Evolutionary conservation across 1,139 yeast genomes (phyloP), one percentile per base, ranked within the genome.

Genomic region (Casaregolazyma suthepensis): DNA sequence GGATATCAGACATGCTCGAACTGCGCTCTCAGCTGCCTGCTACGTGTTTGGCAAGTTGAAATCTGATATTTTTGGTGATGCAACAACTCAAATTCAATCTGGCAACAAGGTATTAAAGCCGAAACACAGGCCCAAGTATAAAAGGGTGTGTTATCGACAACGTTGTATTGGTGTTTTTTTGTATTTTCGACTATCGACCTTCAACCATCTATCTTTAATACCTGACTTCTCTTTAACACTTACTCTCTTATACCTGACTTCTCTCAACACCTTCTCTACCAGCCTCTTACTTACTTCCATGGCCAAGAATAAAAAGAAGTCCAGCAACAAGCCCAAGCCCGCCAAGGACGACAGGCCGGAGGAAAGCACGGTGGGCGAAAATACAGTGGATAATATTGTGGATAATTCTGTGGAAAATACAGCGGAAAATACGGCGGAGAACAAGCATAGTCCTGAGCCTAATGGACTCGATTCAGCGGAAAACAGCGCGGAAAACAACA

Each of bases 381-480:
- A n/a, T n/a, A 6, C 22, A 7, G 17, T 43, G 22, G 29, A 15
- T n/a, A 43, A 18, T 26, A 7, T 13, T 3, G 26, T 10, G 2
- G 26, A 43, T 9, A 22, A 22, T 15, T 15, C 5, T 18, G 15
- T 5, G 22, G 2, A 29, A 43, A 20, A 43, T 15, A 26, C 48
- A 10, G 43, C 57, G 19, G 46, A 44, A 18, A 55, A 52, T 10
- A 51, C 59, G n/a, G 42, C 55, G 5, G 58, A 55, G 40, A 53
- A 17, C 22, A 6, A 29, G 46, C 31, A 43, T 15, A 26, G 46
- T 18, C 37, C 35, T 38, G 29, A 19, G 3, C 17, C 17, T 12
- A 19, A 26, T 38, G 54, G 52, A 38, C 42, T 48, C 42, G 48
- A 50, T 17, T 19, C 48, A 10, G 43, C 57, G 19, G 46, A 44